These are phyloP conservation scores for Cucumis variabilis DNA, from an alignment of 331 rosid species.

Conservation along the genomic window DNA sequence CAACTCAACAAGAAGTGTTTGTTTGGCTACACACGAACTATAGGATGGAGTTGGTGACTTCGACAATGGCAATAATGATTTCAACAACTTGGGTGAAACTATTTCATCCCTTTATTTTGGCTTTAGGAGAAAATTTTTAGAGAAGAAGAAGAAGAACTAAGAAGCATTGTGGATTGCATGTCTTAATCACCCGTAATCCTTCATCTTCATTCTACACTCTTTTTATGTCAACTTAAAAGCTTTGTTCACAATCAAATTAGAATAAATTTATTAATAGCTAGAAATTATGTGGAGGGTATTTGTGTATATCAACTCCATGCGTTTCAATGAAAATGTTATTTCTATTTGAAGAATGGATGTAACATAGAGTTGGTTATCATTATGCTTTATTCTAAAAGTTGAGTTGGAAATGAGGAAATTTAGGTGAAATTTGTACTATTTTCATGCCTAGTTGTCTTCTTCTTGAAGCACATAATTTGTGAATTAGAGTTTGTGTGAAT, in stretches of 20 bases:
- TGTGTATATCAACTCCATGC: not conserved
- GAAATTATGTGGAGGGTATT: not conserved
- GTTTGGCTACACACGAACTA: too few relatives aligned
- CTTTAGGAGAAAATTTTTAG: too few relatives aligned
- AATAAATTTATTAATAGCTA: not conserved
- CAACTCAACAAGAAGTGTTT: too few relatives aligned
- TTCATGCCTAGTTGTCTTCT: too few relatives aligned
- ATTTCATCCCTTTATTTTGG: too few relatives aligned
- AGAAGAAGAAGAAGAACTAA: too few relatives aligned
- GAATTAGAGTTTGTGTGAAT: not conserved
- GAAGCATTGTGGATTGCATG: slow-evolving; percentile 92
- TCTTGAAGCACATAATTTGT: not conserved
- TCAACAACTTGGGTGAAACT: too few relatives aligned
- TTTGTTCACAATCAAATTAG: not conserved
- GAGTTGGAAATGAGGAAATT: not conserved
- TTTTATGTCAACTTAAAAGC: not conserved
- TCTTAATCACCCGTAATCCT: slow-evolving; percentile 78
- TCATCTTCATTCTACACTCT: not conserved
- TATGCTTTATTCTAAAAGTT: not conserved
- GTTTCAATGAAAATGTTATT: not conserved
- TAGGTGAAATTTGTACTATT: not conserved
- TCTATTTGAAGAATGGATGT: not conserved
- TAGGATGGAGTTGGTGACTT: too few relatives aligned
- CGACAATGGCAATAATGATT: too few relatives aligned
- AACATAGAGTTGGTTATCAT: not conserved